Percentiles rank a stretch among this genome's conserved stretches.
Evolutionary conservation across 1,139 yeast species (phyloP).

Genomic region (Spencermartinsiella ligniputridi): DNA sequence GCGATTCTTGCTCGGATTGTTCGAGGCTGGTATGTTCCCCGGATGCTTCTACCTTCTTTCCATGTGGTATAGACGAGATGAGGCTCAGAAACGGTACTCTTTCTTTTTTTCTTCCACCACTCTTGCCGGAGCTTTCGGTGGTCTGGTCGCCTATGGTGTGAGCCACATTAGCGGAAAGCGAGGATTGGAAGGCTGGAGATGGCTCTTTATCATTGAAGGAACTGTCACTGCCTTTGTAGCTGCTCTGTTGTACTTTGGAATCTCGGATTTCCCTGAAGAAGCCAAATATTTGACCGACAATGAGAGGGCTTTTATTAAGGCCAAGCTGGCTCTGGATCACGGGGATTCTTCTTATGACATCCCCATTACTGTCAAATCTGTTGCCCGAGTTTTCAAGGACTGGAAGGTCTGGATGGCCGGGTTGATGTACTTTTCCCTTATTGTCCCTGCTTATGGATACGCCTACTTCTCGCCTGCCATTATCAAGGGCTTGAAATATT

Average conservation of each 20-base stretch:
- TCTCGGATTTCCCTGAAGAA: constrained; percentile 74
- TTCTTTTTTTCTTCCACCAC: constrained; percentile 66
- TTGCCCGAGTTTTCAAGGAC: constrained; percentile 34
- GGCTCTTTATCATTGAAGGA: constrained; percentile 74
- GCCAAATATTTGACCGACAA: constrained; percentile 42
- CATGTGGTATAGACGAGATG: constrained; percentile 49
- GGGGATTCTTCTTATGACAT: constrained; percentile 40
- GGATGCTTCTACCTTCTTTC: constrained; percentile 66
- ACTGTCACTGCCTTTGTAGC: constrained; percentile 62
- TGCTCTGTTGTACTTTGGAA: constrained; percentile 53
- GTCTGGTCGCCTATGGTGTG: constrained; percentile 64
- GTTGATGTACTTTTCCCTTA: constrained; percentile 55
- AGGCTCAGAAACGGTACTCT: constrained; percentile 65
- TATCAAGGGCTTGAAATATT: constrained; percentile 52
- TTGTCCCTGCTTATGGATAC: constrained; percentile 66
- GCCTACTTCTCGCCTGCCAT: constrained; percentile 68
- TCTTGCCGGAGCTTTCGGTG: constrained; percentile 79
- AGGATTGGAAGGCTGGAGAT: constrained; percentile 60
- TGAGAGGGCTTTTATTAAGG: constrained; percentile 39
- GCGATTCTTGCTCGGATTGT: constrained; percentile 58
- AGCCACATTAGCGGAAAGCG: constrained; percentile 46
- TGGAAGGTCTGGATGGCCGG: constrained; percentile 53
- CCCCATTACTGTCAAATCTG: constrained; percentile 30
- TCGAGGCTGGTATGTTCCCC: constrained; percentile 70
- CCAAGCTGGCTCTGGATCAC: constrained; percentile 42